Conservation (phyloP, 345 rosid genomes). For the Arabidopsis arenosa region DNA sequence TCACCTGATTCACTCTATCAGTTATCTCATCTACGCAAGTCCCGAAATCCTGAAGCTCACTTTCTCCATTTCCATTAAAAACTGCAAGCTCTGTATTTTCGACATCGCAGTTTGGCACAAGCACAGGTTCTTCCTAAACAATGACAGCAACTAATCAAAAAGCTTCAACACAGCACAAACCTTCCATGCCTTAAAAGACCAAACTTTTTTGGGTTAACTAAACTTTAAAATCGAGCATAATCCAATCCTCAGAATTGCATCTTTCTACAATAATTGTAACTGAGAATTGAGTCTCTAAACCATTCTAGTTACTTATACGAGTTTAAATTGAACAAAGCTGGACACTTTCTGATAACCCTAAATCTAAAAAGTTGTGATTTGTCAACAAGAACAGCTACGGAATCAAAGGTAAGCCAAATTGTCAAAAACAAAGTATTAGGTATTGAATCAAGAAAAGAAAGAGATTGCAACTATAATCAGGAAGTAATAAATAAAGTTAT, state of each 20-base stretch:
- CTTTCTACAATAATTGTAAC: constrained; percentile 3
- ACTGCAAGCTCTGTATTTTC: constrained; percentile 22
- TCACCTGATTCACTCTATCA: constrained; percentile 57
- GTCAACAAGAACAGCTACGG: neutral
- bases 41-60: constrained; percentile 48
- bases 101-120: constrained; percentile 35
- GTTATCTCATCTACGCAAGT: constrained; percentile 51
- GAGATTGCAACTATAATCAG: neutral
- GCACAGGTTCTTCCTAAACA: constrained; percentile 41
- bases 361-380: neutral
- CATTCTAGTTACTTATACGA: neutral
- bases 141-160: constrained; percentile 22
- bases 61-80: constrained; percentile 35
- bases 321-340: constrained; percentile 22
- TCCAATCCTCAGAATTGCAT: constrained; percentile 13
- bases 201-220: neutral
- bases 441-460: neutral
- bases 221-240: neutral
- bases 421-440: neutral
- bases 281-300: neutral
- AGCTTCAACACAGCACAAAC: constrained; percentile 16
- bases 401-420: constrained; percentile 13
- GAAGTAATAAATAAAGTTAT: neutral
- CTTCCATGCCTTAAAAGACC: neutral
- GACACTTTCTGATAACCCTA: constrained; percentile 16